Base-by-base conservation (phyloP, 2,329 filamentous ascomycete genomes). In the Pseudofabraea citricarpa region DNA sequence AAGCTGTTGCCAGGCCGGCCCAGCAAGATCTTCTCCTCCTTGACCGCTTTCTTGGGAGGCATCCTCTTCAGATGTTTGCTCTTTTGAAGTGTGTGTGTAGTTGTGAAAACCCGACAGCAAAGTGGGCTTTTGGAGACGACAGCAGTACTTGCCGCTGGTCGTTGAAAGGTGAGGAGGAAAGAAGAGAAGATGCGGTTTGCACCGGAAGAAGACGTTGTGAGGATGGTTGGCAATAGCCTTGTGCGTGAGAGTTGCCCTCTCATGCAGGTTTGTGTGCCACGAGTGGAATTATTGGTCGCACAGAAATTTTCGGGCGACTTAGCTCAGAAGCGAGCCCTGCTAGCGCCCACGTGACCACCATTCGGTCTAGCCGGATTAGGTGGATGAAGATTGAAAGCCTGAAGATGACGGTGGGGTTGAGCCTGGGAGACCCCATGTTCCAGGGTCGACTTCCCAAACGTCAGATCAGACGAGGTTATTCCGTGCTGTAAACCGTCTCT, bases 1-100 rank as follows among this genome's bases (percentile, higher is more conserved):
- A 98, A 70, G 73, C 82, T 97, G 80, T 98, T 98, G 64, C 93
- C 93, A 55, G 93, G 93, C 66, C 93, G 80, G 69, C 93, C 93
- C 70, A 98, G 79, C 58, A 93, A 83, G 69, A 97, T 79, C 83
- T 97, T 97, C 79, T 97, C 87, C 78, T 96, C 87, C 61, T 88
- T 82, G 60, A 82, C 84, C 42, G 72, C 74, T 74, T 97, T 97
- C 80, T 98, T 98, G 67, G 93, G 93, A 71, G 89, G 77, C 93
- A 98, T 98, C 33, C 51, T 59, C 29, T 52, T 67, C 81, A 90
- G 66, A 68, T 75, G 67, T 69, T 74, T 37, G 13, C 35, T 37
- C 67, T 56, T 79, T 61, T 74, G 73, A 74, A 81, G 82, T 56
- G 63, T 67, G 61, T 77, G 71, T 62, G 65, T 70, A 55, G 71